A percentile compares a stretch with the other conserved stretches of the same genome.
Evolutionary conservation across 2,329 filamentous ascomycete genomes (phyloP).

Genomic region (Botryosphaeria dothidea): DNA sequence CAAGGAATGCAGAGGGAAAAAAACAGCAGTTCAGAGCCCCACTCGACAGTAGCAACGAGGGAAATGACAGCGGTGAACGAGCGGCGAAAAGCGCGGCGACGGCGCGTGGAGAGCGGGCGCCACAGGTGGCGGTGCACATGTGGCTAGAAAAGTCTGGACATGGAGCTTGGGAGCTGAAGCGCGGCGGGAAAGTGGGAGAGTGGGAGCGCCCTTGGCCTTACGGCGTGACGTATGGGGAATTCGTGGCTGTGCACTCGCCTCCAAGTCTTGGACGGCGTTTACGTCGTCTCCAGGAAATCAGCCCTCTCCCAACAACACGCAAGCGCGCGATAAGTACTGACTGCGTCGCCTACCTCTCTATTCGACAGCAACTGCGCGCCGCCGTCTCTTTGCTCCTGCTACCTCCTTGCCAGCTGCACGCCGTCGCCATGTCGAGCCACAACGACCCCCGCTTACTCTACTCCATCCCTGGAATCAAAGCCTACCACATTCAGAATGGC

Average conservation of each 20-base stretch:
- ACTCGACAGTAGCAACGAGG: not conserved
- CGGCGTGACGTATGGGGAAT: conserved; percentile 7
- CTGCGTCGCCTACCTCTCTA: not conserved
- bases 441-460: conserved; percentile 59
- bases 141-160: too few relatives aligned
- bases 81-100: not conserved
- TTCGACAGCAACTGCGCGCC: not conserved
- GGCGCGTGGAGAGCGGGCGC: not conserved
- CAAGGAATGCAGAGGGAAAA: not conserved
- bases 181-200: not conserved
- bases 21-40: not conserved
- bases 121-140: not conserved
- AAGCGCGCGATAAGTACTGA: not conserved
- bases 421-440: conserved; percentile 48
- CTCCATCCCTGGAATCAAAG: conserved; percentile 77
- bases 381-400: not conserved
- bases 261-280: not conserved
- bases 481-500: conserved; percentile 88
- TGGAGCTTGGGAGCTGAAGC: not conserved
- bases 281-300: not conserved
- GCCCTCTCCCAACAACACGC: not conserved
- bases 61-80: conserved; percentile 9
- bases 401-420: not conserved
- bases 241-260: conserved; percentile 9
- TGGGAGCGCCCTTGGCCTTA: not conserved